Evolutionary conservation across 2,329 filamentous ascomycete species (phyloP), one percentile per base, ranked within the genome.

Genomic region (Cladobotryum mycophilum): DNA sequence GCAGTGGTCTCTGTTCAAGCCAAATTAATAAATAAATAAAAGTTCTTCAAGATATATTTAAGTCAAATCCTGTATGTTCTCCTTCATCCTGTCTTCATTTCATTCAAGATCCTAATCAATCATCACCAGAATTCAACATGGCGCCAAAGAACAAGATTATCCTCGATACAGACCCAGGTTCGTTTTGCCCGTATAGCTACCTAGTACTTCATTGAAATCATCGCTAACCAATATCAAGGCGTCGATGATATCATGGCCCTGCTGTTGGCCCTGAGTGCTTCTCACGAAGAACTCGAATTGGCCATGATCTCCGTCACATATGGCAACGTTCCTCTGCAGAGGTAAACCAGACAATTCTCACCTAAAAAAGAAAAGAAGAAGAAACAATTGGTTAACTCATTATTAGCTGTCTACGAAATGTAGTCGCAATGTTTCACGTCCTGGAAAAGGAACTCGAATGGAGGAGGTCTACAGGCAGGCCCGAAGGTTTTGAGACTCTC

Each of bases 231-330:
- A 20, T 9, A 12, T 15, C 8, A 25, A 68, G 90, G 92, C 56
- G 86, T 93, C 59, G 93, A 99, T 71, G 93, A 99, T 77, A 78
- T 93, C 48, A 76, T 97, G 55, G 92, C 90, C 42, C 79, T 97
- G 67, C 77, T 99, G 34, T 77, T 97, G 46, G 91, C 93, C 4
- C 80, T 97, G 53, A 86, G 89, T 48, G 84, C 89, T 34, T 82
- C 81, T 20, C 80, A 86, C 0, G 87, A 95, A 59, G 92, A 97
- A 64, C 76, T 97, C 18, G 89, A 97, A 66, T 75, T 97, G 35
- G 69, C 88, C 43, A 79, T 97, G 68, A 77, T 99, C 51, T 95
- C 90, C 1, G 79, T 96, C 53, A 96, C 91, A 1, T 96, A 93
- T 67, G 93, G 93, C 51, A 99, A 99, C 65, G 88, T 97, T 18